These are phyloP conservation scores for Beauveria varroae DNA, from an alignment of 2,329 filamentous ascomycete genomes.

Conservation along the genomic window DNA sequence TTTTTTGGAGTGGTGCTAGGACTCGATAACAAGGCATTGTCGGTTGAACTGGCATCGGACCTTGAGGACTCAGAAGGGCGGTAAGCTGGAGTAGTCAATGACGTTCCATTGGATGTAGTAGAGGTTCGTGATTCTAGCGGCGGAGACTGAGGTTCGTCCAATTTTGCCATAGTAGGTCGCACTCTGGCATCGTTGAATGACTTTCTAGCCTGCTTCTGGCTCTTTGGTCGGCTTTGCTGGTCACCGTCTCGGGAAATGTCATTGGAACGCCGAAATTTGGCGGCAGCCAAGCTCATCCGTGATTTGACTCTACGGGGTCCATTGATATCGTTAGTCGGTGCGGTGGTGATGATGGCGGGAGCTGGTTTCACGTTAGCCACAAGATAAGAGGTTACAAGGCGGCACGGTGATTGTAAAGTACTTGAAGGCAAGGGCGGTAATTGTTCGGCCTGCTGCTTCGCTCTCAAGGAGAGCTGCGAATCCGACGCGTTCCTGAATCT, in stretches of 20 bases:
- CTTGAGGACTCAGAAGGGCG: constrained; percentile 67
- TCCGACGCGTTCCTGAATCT: constrained; percentile 90
- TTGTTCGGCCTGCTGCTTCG: constrained; percentile 58
- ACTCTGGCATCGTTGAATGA: constrained; percentile 38
- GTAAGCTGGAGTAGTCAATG: constrained; percentile 43
- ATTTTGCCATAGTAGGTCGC: constrained; percentile 26
- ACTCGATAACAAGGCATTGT: constrained; percentile 54
- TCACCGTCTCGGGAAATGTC: constrained; percentile 31
- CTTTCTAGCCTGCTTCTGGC: constrained; percentile 21
- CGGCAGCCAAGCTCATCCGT: constrained; percentile 44
- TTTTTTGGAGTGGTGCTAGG: constrained; percentile 53
- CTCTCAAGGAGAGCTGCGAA: constrained; percentile 71
- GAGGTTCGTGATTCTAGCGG: constrained; percentile 23
- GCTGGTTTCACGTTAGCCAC: constrained; percentile 33
- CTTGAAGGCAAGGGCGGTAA: constrained; percentile 51
- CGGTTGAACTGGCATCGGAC: constrained; percentile 75
- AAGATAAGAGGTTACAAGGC: constrained; percentile 15
- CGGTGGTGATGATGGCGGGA: constrained; percentile 81
- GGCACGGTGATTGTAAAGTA: constrained; percentile 25
- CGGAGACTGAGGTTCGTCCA: constrained; percentile 48
- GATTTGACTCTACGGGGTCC: constrained; percentile 47
- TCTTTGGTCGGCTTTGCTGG: background rate
- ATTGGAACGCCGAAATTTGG: constrained; percentile 44
- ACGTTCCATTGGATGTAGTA: constrained; percentile 24
- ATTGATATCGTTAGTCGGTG: constrained; percentile 64